phyloP scores from a whole-genome alignment of 2,329 filamentous ascomycete genomes.

The Neopestalotiopsis rosae region DNA sequence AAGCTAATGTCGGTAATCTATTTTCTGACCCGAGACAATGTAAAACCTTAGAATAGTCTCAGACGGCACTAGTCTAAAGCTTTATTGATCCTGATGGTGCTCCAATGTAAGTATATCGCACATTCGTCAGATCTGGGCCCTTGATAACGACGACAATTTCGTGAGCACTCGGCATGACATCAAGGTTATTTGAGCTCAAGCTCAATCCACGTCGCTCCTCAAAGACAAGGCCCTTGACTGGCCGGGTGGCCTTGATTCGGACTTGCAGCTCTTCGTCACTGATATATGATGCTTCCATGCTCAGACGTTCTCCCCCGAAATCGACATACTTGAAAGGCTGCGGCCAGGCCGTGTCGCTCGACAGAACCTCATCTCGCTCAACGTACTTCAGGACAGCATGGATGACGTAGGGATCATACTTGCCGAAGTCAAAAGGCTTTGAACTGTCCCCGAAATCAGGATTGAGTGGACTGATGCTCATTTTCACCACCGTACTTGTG shows the following conservation, averaged over 20 bases:
- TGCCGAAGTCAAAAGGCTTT: constrained; percentile 38
- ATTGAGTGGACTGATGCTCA: constrained; percentile 31
- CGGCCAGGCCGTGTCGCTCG: constrained; percentile 62
- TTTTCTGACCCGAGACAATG: not conserved
- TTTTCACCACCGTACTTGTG: constrained; percentile 45
- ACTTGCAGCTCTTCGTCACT: constrained; percentile 27
- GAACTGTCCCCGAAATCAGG: constrained; percentile 23
- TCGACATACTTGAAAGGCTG: constrained; percentile 67
- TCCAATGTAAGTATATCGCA: constrained; percentile 9
- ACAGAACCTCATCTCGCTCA: constrained; percentile 42
- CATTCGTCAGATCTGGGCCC: not conserved
- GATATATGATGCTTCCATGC: constrained; percentile 39
- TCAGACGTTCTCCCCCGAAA: constrained; percentile 45
- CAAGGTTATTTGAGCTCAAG: constrained; percentile 63
- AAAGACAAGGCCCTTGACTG: constrained; percentile 63
- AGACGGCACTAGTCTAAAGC: not conserved
- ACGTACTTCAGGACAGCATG: constrained; percentile 45
- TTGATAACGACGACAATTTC: not conserved
- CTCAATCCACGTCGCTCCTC: constrained; percentile 50
- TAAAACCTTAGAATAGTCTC: not conserved
- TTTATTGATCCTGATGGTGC: constrained; percentile 7
- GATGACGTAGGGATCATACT: constrained; percentile 53
- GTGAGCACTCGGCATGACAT: constrained; percentile 33
- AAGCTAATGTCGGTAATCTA: not conserved
- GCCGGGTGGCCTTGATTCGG: constrained; percentile 43